Evolutionary conservation across 2,329 filamentous ascomycete genomes (phyloP), one percentile per base, ranked within the genome.

Genomic region (Colletotrichum falcatum): DNA sequence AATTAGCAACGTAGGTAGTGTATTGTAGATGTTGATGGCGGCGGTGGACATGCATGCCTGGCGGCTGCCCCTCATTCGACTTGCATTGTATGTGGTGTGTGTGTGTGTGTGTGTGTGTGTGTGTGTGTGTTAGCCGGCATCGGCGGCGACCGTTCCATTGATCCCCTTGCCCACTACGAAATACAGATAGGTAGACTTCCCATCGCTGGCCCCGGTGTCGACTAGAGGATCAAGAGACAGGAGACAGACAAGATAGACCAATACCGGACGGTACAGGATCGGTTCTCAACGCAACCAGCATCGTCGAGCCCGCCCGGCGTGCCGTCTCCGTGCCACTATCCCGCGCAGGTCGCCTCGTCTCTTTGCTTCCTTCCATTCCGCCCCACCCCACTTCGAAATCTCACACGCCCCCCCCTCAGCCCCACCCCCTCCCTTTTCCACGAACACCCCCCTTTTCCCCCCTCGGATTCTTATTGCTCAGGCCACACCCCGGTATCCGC

Each of bases 301-400:
- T 18, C 33, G 62, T 54, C 55, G 28, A 69, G 62, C 55, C 62
- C 30, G 56, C 30, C 49, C 62, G 55, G 66, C 63, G 66, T 70
- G 62, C 66, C 62, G 62, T 70, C 66, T 70, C 66, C 66, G 66
- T 70, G 66, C 66, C 55, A 66, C 66, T 49, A 70, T 69, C 62
- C 66, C 54, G 60, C 66, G 66, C 66, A 60, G 54, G 65, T 64
- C 30, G 61, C 53, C 44, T 59, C 51, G 60, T 42, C 60, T 53
- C 23, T 39, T 42, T 37, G n/a, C 28, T 33, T 35, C 14, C 16
- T 61, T 49, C 28, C 30, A 23, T 48, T 42, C 37, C n/a, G 37
- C 33, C 33, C 62, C 56, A 55, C 66, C 33, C 46, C 62, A n/a
- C 49, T 39, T 48, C n/a, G n/a, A n/a, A n/a, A n/a, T n/a, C 30